These are phyloP conservation scores for Phytophthora fragariae DNA, from an alignment of 352 stramenopile genomes.

Conservation along the genomic window DNA sequence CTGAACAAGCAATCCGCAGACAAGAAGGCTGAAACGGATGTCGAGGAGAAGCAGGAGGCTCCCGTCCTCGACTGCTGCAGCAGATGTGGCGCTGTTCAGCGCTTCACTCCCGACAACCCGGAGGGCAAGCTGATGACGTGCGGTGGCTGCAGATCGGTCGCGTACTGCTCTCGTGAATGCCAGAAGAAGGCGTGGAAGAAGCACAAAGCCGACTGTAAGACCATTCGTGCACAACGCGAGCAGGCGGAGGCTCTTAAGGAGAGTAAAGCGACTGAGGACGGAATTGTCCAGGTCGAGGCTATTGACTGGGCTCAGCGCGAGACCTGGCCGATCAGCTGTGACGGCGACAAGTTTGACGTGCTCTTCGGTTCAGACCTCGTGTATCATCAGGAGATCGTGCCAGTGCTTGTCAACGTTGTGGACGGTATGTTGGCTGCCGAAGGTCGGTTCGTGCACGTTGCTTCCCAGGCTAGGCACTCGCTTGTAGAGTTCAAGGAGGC, in stretches of 20 bases:
- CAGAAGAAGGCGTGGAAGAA: constrained; percentile 90
- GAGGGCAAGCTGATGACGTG: constrained; percentile 90
- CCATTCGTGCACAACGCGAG: constrained; percentile 55
- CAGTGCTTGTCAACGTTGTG: constrained; percentile 80
- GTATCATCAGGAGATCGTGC: constrained; percentile 87
- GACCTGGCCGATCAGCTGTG: constrained; percentile 63
- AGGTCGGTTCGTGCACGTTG: constrained; percentile 82
- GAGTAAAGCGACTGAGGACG: constrained; percentile 19
- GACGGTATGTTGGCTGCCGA: constrained; percentile 63
- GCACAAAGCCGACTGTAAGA: constrained; percentile 87
- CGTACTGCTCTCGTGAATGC: constrained; percentile 88
- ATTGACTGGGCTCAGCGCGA: constrained; percentile 86
- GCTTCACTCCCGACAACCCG: constrained; percentile 83
- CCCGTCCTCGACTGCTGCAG: constrained; percentile 56
- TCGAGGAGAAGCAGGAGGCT: constrained; percentile 42
- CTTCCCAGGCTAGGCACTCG: constrained; percentile 81
- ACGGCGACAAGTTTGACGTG: constrained; percentile 65
- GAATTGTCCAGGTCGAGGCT: constrained; percentile 65
- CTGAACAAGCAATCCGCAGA: constrained; percentile 62
- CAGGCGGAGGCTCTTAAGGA: constrained; percentile 30
- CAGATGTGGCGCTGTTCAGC: constrained; percentile 75
- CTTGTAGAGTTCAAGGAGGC: constrained; percentile 85
- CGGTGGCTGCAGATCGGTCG: constrained; percentile 68
- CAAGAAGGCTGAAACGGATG: constrained; percentile 20
- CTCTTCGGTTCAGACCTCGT: constrained; percentile 88